A percentile compares a stretch with the other conserved stretches of the same genome.
These are phyloP conservation scores for Candida anutae DNA, from an alignment of 1,139 yeast genomes.

Conservation along the genomic window DNA sequence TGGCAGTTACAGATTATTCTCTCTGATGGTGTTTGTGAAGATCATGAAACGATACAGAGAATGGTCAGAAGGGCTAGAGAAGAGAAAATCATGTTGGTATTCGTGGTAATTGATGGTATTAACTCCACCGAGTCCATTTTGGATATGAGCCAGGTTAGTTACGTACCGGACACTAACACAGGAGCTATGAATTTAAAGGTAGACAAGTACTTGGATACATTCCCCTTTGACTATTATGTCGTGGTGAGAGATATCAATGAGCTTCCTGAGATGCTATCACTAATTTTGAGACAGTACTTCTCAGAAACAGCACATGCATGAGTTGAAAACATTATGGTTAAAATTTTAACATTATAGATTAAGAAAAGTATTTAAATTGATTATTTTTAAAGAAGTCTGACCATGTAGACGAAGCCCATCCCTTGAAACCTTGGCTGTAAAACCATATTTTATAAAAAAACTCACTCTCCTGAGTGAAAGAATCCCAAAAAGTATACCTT, in stretches of 20 bases:
- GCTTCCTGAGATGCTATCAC: conserved; percentile 84
- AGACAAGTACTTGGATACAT: conserved; percentile 78
- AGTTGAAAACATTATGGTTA: conserved; percentile 1
- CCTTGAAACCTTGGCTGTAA: neutral
- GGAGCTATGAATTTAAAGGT: conserved; percentile 74
- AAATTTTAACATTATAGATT: neutral
- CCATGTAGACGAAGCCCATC: neutral
- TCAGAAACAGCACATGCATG: conserved; percentile 48
- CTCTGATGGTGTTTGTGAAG: conserved; percentile 96
- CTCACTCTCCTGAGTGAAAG: too few relatives aligned
- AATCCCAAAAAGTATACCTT: too few relatives aligned
- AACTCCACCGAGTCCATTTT: conserved; percentile 78
- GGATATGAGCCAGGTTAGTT: conserved; percentile 91
- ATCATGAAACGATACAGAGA: conserved; percentile 73
- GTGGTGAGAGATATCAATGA: conserved; percentile 86
- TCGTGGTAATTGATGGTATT: conserved; percentile 88
- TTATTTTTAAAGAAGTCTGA: neutral
- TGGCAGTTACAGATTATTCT: conserved; percentile 93
- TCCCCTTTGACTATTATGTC: conserved; percentile 96
- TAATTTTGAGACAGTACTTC: conserved; percentile 87
- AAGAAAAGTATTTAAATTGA: neutral
- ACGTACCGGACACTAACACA: conserved; percentile 52
- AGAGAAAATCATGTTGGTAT: conserved; percentile 88
- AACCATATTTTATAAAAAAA: too few relatives aligned
- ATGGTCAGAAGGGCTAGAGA: conserved; percentile 90